A percentile compares a stretch with the other conserved stretches of the same genome.
Conservation (phyloP, 2,329 filamentous ascomycete genomes). For the Ophiobolus disseminans region DNA sequence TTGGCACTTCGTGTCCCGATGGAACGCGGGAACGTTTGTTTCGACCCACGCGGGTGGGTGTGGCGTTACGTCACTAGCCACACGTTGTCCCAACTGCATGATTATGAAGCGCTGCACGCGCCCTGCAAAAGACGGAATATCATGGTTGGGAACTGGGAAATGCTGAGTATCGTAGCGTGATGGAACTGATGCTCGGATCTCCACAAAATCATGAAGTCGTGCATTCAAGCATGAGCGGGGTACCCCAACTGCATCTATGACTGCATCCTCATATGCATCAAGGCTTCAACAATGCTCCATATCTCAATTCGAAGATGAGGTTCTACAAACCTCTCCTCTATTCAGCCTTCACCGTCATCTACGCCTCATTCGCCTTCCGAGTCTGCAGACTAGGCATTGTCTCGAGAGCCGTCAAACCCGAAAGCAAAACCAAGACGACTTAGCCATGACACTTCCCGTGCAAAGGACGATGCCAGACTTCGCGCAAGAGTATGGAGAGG, state of each 20-base stretch:
- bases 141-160: too few species aligned
- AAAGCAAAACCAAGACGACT: conserved; percentile 1
- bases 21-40: conserved; percentile 39
- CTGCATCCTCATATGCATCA: too few species aligned
- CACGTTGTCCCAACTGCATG: conserved; percentile 11
- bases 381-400: conserved; percentile 19
- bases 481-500: too few species aligned
- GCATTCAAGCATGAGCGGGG: conserved; percentile 7
- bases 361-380: conserved; percentile 26
- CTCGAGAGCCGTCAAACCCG: conserved; percentile 10
- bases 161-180: too few species aligned
- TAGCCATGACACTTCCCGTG: too few species aligned
- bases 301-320: conserved; percentile 17
- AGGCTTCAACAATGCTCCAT: too few species aligned
- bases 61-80: conserved; percentile 36
- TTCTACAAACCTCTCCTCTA: conserved; percentile 27
- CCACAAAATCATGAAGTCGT: conserved; percentile 9
- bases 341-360: conserved; percentile 21
- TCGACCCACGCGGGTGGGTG: conserved; percentile 29
- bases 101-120: not conserved
- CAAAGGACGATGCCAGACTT: too few species aligned
- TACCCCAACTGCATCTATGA: not conserved
- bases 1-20: conserved; percentile 48
- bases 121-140: too few species aligned
- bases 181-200: too few species aligned